Percentiles rank a stretch among this genome's conserved stretches.
Evolutionary conservation across 257 asterid genomes (phyloP).

Genomic region (Ajuga chamaepitys): DNA sequence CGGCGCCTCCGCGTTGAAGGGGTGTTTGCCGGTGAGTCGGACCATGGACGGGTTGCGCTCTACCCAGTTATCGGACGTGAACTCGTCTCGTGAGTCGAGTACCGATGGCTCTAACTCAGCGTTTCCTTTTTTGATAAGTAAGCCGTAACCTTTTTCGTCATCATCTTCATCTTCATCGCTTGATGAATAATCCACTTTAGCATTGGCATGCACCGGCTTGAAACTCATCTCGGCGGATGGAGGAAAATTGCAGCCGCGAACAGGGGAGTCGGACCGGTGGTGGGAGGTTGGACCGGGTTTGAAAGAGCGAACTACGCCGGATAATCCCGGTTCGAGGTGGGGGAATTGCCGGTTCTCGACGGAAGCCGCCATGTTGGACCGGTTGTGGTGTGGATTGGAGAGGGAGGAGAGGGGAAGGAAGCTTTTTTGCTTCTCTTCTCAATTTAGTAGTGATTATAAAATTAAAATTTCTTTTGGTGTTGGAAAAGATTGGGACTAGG

Average conservation of each 20-base stretch:
- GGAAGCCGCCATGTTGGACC: conserved; percentile 67
- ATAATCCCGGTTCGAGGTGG: conserved; percentile 37
- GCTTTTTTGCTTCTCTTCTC: conserved; percentile 13
- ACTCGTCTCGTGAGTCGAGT: conserved; percentile 56
- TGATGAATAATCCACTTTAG: conserved; percentile 27
- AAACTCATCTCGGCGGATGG: conserved; percentile 13
- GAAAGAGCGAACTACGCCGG: too few relatives aligned
- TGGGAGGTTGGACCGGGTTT: conserved; percentile 23
- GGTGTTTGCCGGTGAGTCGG: conserved; percentile 94
- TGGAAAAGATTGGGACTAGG: conserved; percentile 16
- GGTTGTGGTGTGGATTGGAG: background rate
- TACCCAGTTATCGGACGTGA: conserved; percentile 77
- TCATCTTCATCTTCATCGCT: conserved; percentile 35
- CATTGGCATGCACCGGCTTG: background rate
- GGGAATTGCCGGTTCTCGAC: conserved; percentile 58
- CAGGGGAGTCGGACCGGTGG: conserved; percentile 57
- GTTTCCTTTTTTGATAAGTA: conserved; percentile 34
- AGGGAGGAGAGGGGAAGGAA: background rate
- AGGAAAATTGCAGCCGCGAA: conserved; percentile 41
- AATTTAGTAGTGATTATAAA: background rate
- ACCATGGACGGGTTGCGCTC: conserved; percentile 67
- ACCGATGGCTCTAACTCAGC: conserved; percentile 63
- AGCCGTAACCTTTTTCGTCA: conserved; percentile 13
- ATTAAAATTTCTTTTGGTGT: background rate
- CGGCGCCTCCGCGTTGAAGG: conserved; percentile 92